phyloP scores from a whole-genome alignment of 495 filamentous ascomycete genomes.

The Eremomyces bilateralis region DNA sequence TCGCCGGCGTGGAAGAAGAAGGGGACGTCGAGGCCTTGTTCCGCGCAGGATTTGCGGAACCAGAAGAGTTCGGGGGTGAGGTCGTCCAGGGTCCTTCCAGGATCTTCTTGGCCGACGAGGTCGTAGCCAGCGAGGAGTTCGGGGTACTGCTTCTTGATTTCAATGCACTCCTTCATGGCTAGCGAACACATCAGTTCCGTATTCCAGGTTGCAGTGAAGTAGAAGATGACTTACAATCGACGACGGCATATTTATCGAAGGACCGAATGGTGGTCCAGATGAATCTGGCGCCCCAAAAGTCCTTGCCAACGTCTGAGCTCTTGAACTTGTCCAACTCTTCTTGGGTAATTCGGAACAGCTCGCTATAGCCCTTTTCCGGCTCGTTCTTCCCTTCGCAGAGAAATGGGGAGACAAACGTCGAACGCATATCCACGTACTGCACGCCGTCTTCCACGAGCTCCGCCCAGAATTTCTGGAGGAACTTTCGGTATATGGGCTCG shows the following conservation, averaged over 20 bases:
- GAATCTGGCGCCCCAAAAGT: conserved; percentile 67
- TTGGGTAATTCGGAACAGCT: conserved; percentile 45
- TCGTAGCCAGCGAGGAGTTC: conserved; percentile 72
- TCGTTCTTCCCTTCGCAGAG: conserved; percentile 32
- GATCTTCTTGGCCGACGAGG: conserved; percentile 67
- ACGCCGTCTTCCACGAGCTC: conserved; percentile 57
- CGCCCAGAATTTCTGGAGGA: conserved; percentile 42
- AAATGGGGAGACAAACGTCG: conserved; percentile 37
- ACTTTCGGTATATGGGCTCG: conserved; percentile 72
- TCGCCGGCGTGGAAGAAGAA: conserved; percentile 94
- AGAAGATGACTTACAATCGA: conserved; percentile 28
- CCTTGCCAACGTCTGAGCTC: conserved; percentile 39
- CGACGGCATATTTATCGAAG: conserved; percentile 38
- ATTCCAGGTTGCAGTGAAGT: conserved; percentile 1
- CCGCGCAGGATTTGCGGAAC: conserved; percentile 68
- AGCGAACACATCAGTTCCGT: too few species aligned
- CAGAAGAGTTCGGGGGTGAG: conserved; percentile 70
- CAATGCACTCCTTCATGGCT: conserved; percentile 68
- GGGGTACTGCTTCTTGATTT: conserved; percentile 55
- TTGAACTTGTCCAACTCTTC: conserved; percentile 68
- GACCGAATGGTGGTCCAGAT: conserved; percentile 65
- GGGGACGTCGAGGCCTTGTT: conserved; percentile 66
- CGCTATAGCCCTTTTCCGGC: conserved; percentile 37
- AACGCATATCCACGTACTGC: conserved; percentile 51
- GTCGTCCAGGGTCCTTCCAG: conserved; percentile 50